These are phyloP conservation scores for Phoma sp. DNA, from an alignment of 2,329 filamentous ascomycete genomes.

Conservation along the genomic window DNA sequence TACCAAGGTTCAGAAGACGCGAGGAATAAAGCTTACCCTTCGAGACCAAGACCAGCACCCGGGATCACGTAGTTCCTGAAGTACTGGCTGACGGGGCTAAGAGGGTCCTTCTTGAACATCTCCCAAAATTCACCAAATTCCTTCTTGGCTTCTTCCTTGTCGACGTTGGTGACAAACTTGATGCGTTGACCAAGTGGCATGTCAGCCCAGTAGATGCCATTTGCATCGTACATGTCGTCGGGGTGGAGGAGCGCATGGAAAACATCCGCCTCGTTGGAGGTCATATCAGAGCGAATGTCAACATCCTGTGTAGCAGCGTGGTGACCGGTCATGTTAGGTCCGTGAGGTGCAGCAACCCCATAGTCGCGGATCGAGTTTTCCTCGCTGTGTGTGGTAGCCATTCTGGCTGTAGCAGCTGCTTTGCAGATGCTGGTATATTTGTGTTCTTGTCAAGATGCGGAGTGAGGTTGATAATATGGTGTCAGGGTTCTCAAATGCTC, in stretches of 20 bases:
- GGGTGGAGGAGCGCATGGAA: slow-evolving; percentile 85
- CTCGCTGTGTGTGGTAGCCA: slow-evolving; percentile 34
- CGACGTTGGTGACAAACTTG: slow-evolving; percentile 77
- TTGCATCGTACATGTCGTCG: slow-evolving; percentile 82
- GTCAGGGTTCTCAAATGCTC: slow-evolving; percentile 1
- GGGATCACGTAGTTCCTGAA: slow-evolving; percentile 90
- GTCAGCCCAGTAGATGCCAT: slow-evolving; percentile 94
- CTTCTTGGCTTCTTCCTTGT: slow-evolving; percentile 71
- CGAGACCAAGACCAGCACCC: slow-evolving; percentile 88
- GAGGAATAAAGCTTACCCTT: slow-evolving; percentile 60
- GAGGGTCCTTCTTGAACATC: slow-evolving; percentile 87
- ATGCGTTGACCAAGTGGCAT: slow-evolving; percentile 73
- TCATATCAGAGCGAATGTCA: slow-evolving; percentile 58
- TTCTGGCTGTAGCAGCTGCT: slow-evolving; percentile 18
- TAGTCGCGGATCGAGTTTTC: slow-evolving; percentile 53
- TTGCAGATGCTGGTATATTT: background rate
- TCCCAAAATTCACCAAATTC: slow-evolving; percentile 73
- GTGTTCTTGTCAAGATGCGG: background rate
- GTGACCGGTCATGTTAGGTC: slow-evolving; percentile 54
- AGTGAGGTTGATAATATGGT: background rate
- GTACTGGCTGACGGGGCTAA: slow-evolving; percentile 85
- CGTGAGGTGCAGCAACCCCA: slow-evolving; percentile 57
- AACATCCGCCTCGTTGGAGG: slow-evolving; percentile 64
- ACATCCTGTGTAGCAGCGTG: slow-evolving; percentile 54
- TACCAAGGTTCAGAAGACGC: background rate